A percentile compares a stretch with the other conserved stretches of the same genome.
Evolutionary conservation across 371 early-diverging fungal genomes (phyloP).

Genomic region (Mucor indicus): DNA sequence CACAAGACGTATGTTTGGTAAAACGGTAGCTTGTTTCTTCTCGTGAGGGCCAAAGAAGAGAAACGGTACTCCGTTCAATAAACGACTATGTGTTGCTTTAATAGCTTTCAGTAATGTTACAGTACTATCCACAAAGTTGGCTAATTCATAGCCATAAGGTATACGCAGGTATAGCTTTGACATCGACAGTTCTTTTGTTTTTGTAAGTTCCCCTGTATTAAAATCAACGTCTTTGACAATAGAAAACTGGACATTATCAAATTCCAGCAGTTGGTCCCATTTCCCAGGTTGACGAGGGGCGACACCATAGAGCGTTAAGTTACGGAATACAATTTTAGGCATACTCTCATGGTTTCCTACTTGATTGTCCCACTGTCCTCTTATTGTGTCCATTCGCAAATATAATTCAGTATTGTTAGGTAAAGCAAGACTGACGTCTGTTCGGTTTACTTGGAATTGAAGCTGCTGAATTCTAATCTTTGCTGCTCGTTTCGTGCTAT

Average conservation of each 20-base stretch:
- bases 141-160: conserved; percentile 37
- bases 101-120: conserved; percentile 33
- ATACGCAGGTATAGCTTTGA: conserved; percentile 34
- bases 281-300: conserved; percentile 9
- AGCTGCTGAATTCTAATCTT: conserved; percentile 4
- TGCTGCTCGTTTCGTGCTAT: neutral
- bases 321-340: conserved; percentile 15
- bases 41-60: conserved; percentile 26
- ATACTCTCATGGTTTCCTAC: conserved; percentile 4
- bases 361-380: conserved; percentile 11
- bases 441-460: conserved; percentile 33
- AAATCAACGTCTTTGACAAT: conserved; percentile 21
- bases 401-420: conserved; percentile 22
- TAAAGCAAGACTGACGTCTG: conserved; percentile 23
- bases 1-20: conserved; percentile 27
- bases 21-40: conserved; percentile 18
- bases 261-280: conserved; percentile 45
- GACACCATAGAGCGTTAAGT: conserved; percentile 26
- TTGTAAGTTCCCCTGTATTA: conserved; percentile 1
- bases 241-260: conserved; percentile 26
- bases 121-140: conserved; percentile 37
- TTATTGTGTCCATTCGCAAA: conserved; percentile 29
- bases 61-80: conserved; percentile 24
- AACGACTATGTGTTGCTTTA: conserved; percentile 29
- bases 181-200: conserved; percentile 17